Base-by-base conservation (phyloP, 306 rosid genomes). In the Carpinus fangiana region DNA sequence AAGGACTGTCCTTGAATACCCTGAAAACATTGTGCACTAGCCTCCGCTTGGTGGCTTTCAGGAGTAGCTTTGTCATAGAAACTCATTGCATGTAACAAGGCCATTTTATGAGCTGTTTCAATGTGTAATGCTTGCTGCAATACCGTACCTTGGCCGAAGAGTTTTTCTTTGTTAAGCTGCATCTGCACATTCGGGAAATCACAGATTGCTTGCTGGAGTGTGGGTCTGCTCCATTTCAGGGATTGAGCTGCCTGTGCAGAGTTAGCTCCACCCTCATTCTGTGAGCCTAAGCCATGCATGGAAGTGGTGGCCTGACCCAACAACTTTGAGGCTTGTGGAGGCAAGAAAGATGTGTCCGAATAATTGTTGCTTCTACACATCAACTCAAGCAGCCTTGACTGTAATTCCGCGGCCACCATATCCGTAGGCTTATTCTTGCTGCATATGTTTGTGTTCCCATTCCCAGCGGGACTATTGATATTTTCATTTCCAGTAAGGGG, bases 401-500 rank as follows among this genome's bases (percentile, higher is more conserved):
- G 59, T 18, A 11, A 47, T 67, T 31, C 79, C 7, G 28, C 8
- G 20, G 50, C n/a, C 43, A 80, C n/a, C 85, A 78, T 78, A 43
- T 84, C 80, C 13, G 81, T 11, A 43, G 65, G 67, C 68, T 17
- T 70, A 64, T 77, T 81, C 48, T 73, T 79, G 23, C 13, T 70
- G 43, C 53, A 43, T 5, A 38, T 34, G 36, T 57, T 54, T 65
- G 74, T 52, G 65, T 34, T 68, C 50, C 73, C 14, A 18, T 18
- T n/a, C 50, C 23, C 71, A 66, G 13, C 74, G 12, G 74, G 65
- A 70, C 23, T 57, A 41, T 21, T 47, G 12, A 45, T 51, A 43
- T 76, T 78, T 57, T 79, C 73, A 68, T 67, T 57, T 36, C 72
- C 72, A 18, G 43, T 7, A 31, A 73, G 73, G 41, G 78, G 52